Evolutionary conservation across 768 basidiomycete genomes (phyloP), one percentile per base, ranked within the genome.

Genomic region (Serendipita indica): DNA sequence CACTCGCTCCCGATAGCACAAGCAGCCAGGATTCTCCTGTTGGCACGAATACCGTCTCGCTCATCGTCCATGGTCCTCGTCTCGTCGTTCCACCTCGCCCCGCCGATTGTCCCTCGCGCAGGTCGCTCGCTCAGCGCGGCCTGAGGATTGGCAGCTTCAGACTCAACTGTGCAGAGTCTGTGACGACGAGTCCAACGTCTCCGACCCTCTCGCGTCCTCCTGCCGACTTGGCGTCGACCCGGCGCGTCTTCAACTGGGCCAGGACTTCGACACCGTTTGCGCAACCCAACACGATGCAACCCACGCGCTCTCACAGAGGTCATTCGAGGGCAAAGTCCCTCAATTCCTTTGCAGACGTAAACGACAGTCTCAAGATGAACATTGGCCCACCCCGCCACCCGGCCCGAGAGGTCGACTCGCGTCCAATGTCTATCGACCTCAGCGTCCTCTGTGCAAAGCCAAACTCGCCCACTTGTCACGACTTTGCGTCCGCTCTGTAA

Each of bases 151-250:
- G 49, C 25, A 54, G 49, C 22, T 54, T 5, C 32, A 18, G 49
- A 10, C 49, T 54, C 12, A 54, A 54, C 49, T 54, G 49, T 33
- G 49, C 49, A 27, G 49, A 54, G 32, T 54, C 49, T 12, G 49
- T 37, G 10, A 37, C n/a, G 35, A 10, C 35, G 10, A 10, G 10
- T 10, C 10, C 35, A 10, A 37, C 35, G n/a, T 37, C 35, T 37
- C 10, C 32, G 7, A 16, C 22, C 16, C 10, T 28, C 10, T 32
- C 49, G 25, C 22, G n/a, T 18, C 10, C 22, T 33, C 22, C 16
- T 13, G 45, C 45, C 16, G 2, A 25, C 27, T 7, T n/a, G 7
- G n/a, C 5, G 18, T 43, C 41, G 7, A 22, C 32, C n/a, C 20
- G 49, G 2, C 22, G 49, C 1, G 22, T 28, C 5, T 54, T 54